These are phyloP conservation scores for Botrytis hyacinthi DNA, from an alignment of 2,329 filamentous ascomycete species.

Conservation along the genomic window DNA sequence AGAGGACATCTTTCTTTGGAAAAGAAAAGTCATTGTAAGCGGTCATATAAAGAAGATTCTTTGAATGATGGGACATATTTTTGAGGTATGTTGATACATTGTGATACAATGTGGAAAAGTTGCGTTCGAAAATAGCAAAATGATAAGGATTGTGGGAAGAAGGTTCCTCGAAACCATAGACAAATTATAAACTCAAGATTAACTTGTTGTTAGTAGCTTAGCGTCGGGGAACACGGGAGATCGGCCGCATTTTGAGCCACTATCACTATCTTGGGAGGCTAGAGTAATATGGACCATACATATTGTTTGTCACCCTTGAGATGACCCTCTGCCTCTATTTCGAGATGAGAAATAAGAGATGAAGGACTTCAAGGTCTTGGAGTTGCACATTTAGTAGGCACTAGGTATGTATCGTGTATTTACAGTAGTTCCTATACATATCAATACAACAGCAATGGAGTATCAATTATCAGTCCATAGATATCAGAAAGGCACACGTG, in stretches of 20 bases:
- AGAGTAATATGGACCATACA: background rate
- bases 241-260: background rate
- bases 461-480: background rate
- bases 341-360: background rate
- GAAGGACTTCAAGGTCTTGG: background rate
- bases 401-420: background rate
- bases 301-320: background rate
- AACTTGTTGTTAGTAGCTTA: background rate
- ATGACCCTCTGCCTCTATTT: background rate
- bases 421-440: background rate
- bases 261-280: background rate
- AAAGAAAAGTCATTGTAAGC: constrained; percentile 2
- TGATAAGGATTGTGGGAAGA: background rate
- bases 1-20: background rate
- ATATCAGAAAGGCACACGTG: too few relatives aligned
- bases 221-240: background rate
- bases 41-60: background rate
- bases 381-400: background rate
- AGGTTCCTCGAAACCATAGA: background rate
- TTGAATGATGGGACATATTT: constrained; percentile 1
- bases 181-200: background rate
- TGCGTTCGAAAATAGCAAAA: background rate
- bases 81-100: background rate
- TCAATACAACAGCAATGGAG: too few relatives aligned
- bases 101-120: background rate